Base-by-base conservation (phyloP, 164 flowering plant species). In the Amborella trichopoda region DNA sequence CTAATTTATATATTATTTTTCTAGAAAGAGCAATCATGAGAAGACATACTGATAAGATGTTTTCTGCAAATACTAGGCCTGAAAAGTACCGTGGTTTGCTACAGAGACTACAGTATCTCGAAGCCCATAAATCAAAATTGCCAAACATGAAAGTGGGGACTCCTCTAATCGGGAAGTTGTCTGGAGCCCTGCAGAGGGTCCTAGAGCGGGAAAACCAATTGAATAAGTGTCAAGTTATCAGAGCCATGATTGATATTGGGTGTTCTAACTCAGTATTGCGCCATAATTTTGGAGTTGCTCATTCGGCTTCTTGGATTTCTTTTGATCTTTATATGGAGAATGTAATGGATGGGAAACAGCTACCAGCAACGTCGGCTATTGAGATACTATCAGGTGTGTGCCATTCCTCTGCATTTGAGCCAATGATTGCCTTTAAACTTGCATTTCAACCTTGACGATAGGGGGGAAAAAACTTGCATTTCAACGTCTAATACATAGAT, bases 321-420 rank as follows among this genome's bases (percentile, higher is more conserved):
- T 67, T 70, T 60, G 90, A 81, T 59, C 69, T 81, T 46, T 78
- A 63, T 49, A 59, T 81, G 80, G 90, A 81, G 62, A 63, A 64
- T 62, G 64, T 68, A 13, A 66, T 81, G 90, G 84, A 81, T 64
- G 81, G 71, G 54, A 72, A 56, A 49, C 78, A 74, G 40, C 71
- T 81, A 30, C 73, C 72, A 24, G 65, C 66, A 11, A 70, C 65
- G 59, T 72, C 82, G 34, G 70, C 71, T 43, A 38, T 69, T 48
- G 73, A 63, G 46, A 49, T 76, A 28, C 75, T 81, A 45, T 43
- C 75, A 62, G 81, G 90, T 81, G 44, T 23, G 26, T 32, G 23
- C 27, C 19, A 18, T 48, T 5, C n/a, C n/a, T n/a, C n/a, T n/a
- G n/a, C n/a, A n/a, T n/a, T n/a, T n/a, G n/a, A n/a, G n/a, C n/a